These are phyloP conservation scores for Westerdykella ornata DNA, from an alignment of 2,329 filamentous ascomycete species.

Conservation along the genomic window DNA sequence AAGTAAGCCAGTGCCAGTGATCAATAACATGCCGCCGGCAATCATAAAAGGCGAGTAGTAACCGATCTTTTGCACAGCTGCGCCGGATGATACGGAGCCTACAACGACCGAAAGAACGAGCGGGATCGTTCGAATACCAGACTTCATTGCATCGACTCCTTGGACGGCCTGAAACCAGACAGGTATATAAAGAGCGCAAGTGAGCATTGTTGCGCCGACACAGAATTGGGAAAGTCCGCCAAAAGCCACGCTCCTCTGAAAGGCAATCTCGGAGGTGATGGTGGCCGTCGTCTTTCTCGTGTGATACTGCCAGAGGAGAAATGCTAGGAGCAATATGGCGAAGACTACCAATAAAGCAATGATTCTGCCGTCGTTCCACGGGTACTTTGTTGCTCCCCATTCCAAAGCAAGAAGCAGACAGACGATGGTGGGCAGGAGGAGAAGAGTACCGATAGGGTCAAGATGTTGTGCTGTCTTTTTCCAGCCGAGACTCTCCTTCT, in stretches of 20 bases:
- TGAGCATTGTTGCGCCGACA: constrained; percentile 35
- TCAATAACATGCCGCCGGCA: constrained; percentile 35
- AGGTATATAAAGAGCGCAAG: constrained; percentile 36
- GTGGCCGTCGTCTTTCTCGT: constrained; percentile 39
- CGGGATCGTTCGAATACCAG: constrained; percentile 42
- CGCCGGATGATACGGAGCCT: constrained; percentile 34
- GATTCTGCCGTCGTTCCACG: constrained; percentile 38
- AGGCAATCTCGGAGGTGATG: constrained; percentile 38
- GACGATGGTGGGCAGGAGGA: constrained; percentile 41
- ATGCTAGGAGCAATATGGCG: constrained; percentile 34
- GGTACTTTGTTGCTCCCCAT: constrained; percentile 43
- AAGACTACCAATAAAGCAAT: constrained; percentile 41
- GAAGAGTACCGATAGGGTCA: constrained; percentile 38
- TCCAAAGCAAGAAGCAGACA: constrained; percentile 44
- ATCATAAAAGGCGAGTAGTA: constrained; percentile 47
- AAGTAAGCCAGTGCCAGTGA: constrained; percentile 41
- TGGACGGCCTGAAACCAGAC: constrained; percentile 47
- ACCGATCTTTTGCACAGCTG: constrained; percentile 34
- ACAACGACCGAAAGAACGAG: constrained; percentile 41
- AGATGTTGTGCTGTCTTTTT: constrained; percentile 35
- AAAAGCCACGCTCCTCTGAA: constrained; percentile 39
- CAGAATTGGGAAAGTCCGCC: constrained; percentile 38
- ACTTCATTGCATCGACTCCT: constrained; percentile 37
- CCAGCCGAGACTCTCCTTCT: constrained; percentile 24
- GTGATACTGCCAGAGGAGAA: constrained; percentile 34